Evolutionary conservation across 1,284 basidiomycete genomes (phyloP), one percentile per base, ranked within the genome.

Genomic region (Singerocomus inundabilis): DNA sequence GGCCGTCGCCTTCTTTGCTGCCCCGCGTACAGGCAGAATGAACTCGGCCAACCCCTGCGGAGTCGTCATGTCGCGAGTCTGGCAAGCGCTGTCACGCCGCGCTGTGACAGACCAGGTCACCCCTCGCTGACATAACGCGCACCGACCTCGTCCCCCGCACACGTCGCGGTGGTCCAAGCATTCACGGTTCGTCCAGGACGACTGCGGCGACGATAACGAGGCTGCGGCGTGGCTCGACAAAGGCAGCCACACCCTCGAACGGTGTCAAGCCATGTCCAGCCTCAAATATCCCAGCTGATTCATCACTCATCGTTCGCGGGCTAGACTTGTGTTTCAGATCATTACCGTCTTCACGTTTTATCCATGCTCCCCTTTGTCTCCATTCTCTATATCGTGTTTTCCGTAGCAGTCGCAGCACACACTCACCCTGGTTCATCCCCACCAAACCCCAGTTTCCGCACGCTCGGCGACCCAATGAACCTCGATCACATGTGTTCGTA

Each of bases 321-420:
- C 29, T 41, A 43, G 34, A 31, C 44, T 36, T 21, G 41, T 26
- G 28, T 15, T 11, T 33, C 25, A 38, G 24, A 56, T 61, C 57
- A 59, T 59, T 61, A 59, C 58, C 58, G 58, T 29, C 36, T 47
- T 60, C 60, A 58, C 60, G 60, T 55, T 60, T 49, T 18, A 12
- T 40, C 44, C 55, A 46, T 28, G 46, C 56, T 8, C 55, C 56
- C 35, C 59, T 38, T 49, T 52, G 45, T 52, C 53, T 31, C 61
- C 61, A 50, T 44, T 46, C 46, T 53, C 54, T 48, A 58, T 39
- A 24, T 26, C 58, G 37, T 55, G 52, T 35, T 48, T 26, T 30
- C 37, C 48, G 46, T 48, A 50, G 58, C 51, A 41, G 18, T 43
- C 44, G 36, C 54, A 39, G 44, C 45, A 47, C 38, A 46, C 21